Evolutionary conservation across 1,284 basidiomycete species (phyloP).

Genomic region (Chalciporus sp.): DNA sequence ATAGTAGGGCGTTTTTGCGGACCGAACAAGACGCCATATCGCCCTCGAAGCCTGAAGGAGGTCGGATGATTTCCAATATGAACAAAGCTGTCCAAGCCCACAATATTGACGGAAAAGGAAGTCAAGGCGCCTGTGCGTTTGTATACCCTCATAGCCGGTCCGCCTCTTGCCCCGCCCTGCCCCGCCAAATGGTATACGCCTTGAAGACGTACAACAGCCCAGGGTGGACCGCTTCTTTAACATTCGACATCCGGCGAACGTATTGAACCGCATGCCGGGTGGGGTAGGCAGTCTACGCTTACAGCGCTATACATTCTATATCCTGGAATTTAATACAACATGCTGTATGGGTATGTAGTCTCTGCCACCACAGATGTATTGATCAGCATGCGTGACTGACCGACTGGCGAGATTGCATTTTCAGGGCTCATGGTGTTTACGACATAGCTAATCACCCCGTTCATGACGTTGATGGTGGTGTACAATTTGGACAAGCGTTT

Average conservation of each 20-base stretch:
- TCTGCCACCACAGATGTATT: not conserved
- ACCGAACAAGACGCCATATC: slow-evolving; percentile 8
- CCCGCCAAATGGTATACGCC: not conserved
- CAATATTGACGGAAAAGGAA: not conserved
- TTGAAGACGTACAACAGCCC: not conserved
- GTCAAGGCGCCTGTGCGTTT: not conserved
- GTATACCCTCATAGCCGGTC: not conserved
- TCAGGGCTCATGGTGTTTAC: not conserved
- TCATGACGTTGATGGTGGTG: not conserved
- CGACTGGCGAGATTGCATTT: not conserved
- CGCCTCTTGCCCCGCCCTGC: not conserved
- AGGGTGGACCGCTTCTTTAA: not conserved
- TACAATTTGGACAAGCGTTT: not conserved
- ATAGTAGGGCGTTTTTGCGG: not conserved
- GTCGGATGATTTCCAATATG: not conserved
- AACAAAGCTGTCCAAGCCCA: slow-evolving; percentile 1
- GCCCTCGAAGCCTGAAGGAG: not conserved
- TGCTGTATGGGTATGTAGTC: not conserved
- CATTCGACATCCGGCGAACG: not conserved
- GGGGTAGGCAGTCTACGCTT: not conserved
- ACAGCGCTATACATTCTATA: not conserved
- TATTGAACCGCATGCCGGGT: not conserved
- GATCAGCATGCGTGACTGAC: not conserved
- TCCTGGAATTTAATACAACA: not conserved
- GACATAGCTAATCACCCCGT: not conserved